Evolutionary conservation across 2,329 filamentous ascomycete species (phyloP).

Genomic region (Fusarium multiceps): DNA sequence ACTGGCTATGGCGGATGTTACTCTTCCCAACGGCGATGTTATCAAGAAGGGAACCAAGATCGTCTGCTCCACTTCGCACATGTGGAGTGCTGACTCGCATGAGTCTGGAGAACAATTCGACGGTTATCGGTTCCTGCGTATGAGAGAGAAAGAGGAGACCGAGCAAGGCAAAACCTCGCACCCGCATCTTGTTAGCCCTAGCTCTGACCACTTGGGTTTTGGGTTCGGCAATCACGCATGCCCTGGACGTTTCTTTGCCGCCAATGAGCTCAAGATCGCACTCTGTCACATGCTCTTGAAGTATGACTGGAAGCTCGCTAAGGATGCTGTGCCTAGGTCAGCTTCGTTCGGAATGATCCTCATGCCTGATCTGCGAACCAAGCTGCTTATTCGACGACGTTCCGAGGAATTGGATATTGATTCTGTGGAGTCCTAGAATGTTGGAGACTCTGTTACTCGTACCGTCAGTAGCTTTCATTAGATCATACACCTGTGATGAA

Average conservation of each 20-base stretch:
- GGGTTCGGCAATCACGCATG: slow-evolving; percentile 66
- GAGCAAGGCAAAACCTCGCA: slow-evolving; percentile 38
- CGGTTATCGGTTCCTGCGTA: slow-evolving; percentile 58
- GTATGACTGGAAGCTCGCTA: slow-evolving; percentile 54
- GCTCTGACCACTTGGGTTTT: slow-evolving; percentile 60
- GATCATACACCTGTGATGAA: neutral
- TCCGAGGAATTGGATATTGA: slow-evolving; percentile 3
- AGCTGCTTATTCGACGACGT: neutral
- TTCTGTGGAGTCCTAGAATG: neutral
- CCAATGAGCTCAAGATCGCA: slow-evolving; percentile 64
- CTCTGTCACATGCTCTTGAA: slow-evolving; percentile 61
- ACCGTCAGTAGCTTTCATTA: neutral
- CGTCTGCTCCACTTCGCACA: neutral
- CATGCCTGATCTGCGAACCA: neutral
- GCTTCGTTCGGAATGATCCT: neutral
- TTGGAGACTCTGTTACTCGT: neutral
- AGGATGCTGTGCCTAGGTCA: neutral
- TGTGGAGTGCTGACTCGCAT: neutral
- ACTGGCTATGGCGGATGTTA: neutral
- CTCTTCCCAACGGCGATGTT: slow-evolving; percentile 18
- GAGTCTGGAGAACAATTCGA: slow-evolving; percentile 51
- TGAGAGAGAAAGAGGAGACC: slow-evolving; percentile 49
- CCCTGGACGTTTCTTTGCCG: slow-evolving; percentile 65
- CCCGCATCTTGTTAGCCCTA: slow-evolving; percentile 61
- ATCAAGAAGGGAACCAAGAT: slow-evolving; percentile 17